Evolutionary conservation across 805 yeast genomes (phyloP), one percentile per base, ranked within the genome.

Genomic region (Torulaspora microellipsoides): DNA sequence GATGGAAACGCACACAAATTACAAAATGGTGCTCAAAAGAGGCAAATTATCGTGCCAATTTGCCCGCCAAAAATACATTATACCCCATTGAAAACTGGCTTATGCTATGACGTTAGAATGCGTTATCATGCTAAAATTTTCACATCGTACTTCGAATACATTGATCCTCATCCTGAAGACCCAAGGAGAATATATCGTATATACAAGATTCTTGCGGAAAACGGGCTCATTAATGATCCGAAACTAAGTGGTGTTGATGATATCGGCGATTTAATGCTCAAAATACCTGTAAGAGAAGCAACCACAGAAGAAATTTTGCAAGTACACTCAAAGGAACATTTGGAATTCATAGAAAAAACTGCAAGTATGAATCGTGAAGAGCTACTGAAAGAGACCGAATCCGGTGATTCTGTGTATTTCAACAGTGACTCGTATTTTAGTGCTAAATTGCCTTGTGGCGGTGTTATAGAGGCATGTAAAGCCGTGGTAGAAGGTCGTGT

Each of bases 161-260:
- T 91, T 40, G 99, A 93, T 60, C 99, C 98, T 2, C 99, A 93
- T 62, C 99, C 99, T 4, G 99, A 93, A 64, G 99, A 93, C 60
- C 99, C 99, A 9, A 76, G 99, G 49, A 79, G 99, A 54, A 90
- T 91, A 30, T 93, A 90, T 66, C 76, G 98, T 44, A 86, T 93
- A 36, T 93, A 93, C 69, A 89, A 93, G 67, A 84, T 85, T 33
- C 73, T 93, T 34, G 97, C 96, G 0, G 97, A 93, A 59, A 89
- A 93, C 31, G 99, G 99, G 0, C 72, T 93, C 12, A 83, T 93
- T 43, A 76, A 70, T 30, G 97, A 91, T 60, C 83, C 87, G 12
- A 75, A 84, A 8, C 69, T 89, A 38, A 76, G 84, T 2, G 73
- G 83, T 6, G 65, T 76, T 6, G 85, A 82, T 40, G 81, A 85